These are phyloP conservation scores for Saccharomycopsis fodiens DNA, from an alignment of 805 yeast genomes.

Conservation along the genomic window DNA sequence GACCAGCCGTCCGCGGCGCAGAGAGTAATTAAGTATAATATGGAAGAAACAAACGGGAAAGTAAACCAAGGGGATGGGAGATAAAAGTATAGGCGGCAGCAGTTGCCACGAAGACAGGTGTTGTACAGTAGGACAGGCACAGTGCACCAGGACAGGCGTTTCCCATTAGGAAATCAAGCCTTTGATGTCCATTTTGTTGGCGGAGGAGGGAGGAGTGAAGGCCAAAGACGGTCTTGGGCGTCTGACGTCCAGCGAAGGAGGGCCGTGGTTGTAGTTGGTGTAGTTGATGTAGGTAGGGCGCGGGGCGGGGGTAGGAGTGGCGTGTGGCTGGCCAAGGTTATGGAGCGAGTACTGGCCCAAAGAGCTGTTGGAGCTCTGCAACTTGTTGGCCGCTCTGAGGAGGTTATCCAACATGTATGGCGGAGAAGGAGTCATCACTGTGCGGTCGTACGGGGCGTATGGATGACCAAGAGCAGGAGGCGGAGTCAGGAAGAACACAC, in stretches of 20 bases:
- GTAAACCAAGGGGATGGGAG: not conserved
- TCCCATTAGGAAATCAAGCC: conserved; percentile 13
- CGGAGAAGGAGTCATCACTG: conserved; percentile 10
- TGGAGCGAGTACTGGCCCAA: not conserved
- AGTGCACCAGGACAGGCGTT: not conserved
- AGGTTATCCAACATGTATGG: conserved; percentile 7
- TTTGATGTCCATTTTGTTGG: conserved; percentile 17
- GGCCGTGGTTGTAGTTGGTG: not conserved
- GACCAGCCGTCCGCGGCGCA: too few species aligned
- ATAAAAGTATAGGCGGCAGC: not conserved
- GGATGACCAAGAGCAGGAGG: not conserved
- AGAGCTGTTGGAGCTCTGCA: conserved; percentile 1
- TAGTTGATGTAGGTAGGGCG: not conserved
- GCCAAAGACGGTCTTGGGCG: not conserved
- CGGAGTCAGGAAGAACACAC: not conserved
- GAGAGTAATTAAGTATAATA: conserved; percentile 1
- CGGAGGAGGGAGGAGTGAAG: not conserved
- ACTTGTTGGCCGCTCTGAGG: conserved; percentile 8
- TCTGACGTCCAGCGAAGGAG: not conserved
- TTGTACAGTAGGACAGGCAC: not conserved
- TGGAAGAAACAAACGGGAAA: not conserved
- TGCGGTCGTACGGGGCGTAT: not conserved
- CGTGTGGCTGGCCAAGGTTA: not conserved
- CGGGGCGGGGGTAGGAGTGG: not conserved
- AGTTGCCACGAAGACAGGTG: too few species aligned